Conservation (phyloP, 257 asterid genomes). For the Voacanga thouarsii region DNA sequence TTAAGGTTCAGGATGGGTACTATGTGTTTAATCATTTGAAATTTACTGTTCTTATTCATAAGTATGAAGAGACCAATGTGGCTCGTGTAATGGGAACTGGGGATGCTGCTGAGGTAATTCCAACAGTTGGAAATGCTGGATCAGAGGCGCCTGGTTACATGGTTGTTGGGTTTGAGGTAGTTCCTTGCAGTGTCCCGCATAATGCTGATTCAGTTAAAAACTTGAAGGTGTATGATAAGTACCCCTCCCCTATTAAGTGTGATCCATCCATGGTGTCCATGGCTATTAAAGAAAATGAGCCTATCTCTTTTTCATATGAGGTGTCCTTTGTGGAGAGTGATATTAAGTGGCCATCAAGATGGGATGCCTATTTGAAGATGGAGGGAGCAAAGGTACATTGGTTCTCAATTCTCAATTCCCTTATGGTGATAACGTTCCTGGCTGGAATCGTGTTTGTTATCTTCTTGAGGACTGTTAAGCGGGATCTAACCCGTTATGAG, state of each 20-base stretch:
- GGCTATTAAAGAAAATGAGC: conserved; percentile 73
- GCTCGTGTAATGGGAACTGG: conserved; percentile 90
- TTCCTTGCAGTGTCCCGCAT: conserved; percentile 74
- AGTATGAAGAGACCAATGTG: conserved; percentile 70
- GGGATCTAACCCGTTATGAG: conserved; percentile 78
- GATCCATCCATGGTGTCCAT: conserved; percentile 61
- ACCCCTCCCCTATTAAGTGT: conserved; percentile 55
- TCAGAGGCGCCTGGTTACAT: conserved; percentile 71
- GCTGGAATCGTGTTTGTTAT: conserved; percentile 90
- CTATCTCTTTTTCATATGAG: conserved; percentile 65
- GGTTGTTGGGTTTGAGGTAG: conserved; percentile 92
- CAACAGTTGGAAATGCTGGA: conserved; percentile 45
- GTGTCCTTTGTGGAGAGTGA: conserved; percentile 73
- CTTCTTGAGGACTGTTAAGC: conserved; percentile 75
- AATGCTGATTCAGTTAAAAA: conserved; percentile 47
- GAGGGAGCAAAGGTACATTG: conserved; percentile 95
- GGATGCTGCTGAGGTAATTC: conserved; percentile 75
- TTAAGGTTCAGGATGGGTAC: conserved; percentile 55
- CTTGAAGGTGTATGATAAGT: conserved; percentile 55
- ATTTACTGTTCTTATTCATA: conserved; percentile 70
- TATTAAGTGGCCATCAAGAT: conserved; percentile 90
- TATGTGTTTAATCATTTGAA: conserved; percentile 74
- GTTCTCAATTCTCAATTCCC: conserved; percentile 86
- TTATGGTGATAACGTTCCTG: conserved; percentile 88
- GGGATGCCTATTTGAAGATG: conserved; percentile 94